A percentile compares a stretch with the other conserved stretches of the same genome.
phyloP scores from a whole-genome alignment of 139 green algal species.

The Closterium sp. region DNA sequence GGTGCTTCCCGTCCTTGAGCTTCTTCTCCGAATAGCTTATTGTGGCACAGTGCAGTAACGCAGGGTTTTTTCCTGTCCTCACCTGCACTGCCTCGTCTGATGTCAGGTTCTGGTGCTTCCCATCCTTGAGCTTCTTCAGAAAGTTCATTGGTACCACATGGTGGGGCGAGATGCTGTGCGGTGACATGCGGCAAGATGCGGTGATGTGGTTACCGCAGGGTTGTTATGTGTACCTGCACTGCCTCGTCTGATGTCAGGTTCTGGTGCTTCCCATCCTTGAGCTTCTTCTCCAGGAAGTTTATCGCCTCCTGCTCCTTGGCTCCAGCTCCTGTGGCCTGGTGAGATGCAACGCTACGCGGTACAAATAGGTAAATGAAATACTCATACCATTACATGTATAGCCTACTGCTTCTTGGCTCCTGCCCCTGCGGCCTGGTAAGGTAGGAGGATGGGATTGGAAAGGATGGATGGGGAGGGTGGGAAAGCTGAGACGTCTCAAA shows the following conservation, averaged over 20 bases:
- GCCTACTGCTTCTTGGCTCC: conserved; percentile 96
- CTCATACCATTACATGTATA: conserved; percentile 49
- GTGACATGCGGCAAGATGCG: no score
- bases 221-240: conserved; percentile 24
- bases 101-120: not conserved
- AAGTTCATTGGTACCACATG: no score
- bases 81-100: not conserved
- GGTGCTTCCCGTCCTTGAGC: conserved; percentile 62
- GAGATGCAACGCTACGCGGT: not conserved
- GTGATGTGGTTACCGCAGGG: not conserved
- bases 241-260: not conserved
- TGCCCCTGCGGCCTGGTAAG: conserved; percentile 65
- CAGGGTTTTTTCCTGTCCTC: not conserved
- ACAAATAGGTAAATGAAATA: not conserved
- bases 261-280: conserved; percentile 61
- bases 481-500: no score
- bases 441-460: not conserved
- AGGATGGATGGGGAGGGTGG: no score
- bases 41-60: not conserved
- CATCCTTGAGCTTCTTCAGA: not conserved
- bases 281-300: conserved; percentile 95
- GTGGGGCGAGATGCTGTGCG: no score
- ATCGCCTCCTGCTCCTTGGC: conserved; percentile 94
- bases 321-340: conserved; percentile 73
- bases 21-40: conserved; percentile 88